A percentile compares a stretch with the other conserved stretches of the same genome.
Conservation (phyloP, 371 early-diverging fungal genomes). For the Smittium culicis region DNA sequence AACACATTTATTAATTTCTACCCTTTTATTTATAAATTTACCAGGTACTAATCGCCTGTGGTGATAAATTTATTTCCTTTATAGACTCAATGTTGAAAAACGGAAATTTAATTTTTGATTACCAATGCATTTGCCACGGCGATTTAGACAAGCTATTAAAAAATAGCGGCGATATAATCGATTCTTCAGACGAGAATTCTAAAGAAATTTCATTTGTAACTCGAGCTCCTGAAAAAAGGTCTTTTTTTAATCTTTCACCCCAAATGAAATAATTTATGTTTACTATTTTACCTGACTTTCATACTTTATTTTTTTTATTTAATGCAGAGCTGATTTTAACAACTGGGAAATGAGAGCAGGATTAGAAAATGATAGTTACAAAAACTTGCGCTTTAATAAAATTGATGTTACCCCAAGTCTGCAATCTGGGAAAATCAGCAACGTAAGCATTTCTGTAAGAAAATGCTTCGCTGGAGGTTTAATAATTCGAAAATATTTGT, state of each 20-base stretch:
- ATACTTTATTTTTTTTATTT: too few relatives aligned
- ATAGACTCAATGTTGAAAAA: neutral
- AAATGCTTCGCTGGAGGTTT: conserved; percentile 16
- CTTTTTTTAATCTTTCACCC: too few relatives aligned
- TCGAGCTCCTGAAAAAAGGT: too few relatives aligned
- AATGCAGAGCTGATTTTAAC: neutral
- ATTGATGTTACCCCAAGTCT: conserved; percentile 12
- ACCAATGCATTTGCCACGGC: neutral
- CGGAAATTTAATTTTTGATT: neutral
- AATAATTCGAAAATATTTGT: conserved; percentile 22
- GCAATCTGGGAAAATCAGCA: conserved; percentile 16
- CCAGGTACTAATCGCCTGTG: neutral
- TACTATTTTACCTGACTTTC: too few relatives aligned
- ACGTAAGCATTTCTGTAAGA: conserved; percentile 11
- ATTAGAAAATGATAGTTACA: neutral
- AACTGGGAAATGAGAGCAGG: neutral
- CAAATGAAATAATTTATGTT: too few relatives aligned
- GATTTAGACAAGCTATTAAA: neutral
- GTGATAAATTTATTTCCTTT: neutral
- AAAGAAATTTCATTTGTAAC: too few relatives aligned
- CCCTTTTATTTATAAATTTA: too few relatives aligned
- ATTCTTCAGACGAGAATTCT: too few relatives aligned
- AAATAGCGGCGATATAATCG: too few relatives aligned
- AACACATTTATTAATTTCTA: too few relatives aligned
- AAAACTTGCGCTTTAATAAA: neutral